A percentile compares a stretch with the other conserved stretches of the same genome.
Evolutionary conservation across 1,284 basidiomycete genomes (phyloP).

Genomic region (Gymnopus androsaceus): DNA sequence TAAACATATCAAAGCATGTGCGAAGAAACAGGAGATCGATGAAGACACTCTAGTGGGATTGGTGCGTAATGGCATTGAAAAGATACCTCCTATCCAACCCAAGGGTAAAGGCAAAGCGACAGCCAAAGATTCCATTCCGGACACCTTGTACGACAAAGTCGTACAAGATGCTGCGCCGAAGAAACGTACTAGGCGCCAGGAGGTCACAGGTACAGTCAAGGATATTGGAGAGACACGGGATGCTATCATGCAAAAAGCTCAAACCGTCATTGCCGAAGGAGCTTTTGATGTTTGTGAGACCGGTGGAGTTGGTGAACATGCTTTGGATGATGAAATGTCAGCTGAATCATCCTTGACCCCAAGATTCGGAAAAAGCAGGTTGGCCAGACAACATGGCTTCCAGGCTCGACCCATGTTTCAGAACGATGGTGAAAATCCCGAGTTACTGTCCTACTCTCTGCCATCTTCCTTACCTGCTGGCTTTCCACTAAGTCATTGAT

Average conservation of each 20-base stretch:
- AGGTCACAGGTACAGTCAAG: conserved; percentile 48
- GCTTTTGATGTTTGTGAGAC: background rate
- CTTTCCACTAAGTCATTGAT: too few relatives aligned
- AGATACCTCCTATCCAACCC: conserved; percentile 19
- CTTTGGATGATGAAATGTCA: background rate
- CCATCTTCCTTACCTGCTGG: too few relatives aligned
- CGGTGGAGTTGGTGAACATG: background rate
- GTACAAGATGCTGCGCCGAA: conserved; percentile 47
- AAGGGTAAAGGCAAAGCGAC: conserved; percentile 24
- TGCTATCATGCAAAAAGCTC: conserved; percentile 57
- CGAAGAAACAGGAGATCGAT: conserved; percentile 56
- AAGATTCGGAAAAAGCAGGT: conserved; percentile 10
- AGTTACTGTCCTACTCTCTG: background rate
- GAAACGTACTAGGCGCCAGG: conserved; percentile 44
- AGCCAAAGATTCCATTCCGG: conserved; percentile 15
- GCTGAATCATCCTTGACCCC: conserved; percentile 11
- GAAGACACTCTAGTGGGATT: conserved; percentile 58
- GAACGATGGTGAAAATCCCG: background rate
- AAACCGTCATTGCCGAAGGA: conserved; percentile 39
- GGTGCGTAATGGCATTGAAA: conserved; percentile 49
- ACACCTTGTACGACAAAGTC: conserved; percentile 59
- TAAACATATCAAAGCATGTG: conserved; percentile 66
- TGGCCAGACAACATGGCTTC: conserved; percentile 4
- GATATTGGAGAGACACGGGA: conserved; percentile 48
- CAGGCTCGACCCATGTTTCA: conserved; percentile 10